phyloP scores from a whole-genome alignment of 257 asterid genomes.

The Mentha longifolia region DNA sequence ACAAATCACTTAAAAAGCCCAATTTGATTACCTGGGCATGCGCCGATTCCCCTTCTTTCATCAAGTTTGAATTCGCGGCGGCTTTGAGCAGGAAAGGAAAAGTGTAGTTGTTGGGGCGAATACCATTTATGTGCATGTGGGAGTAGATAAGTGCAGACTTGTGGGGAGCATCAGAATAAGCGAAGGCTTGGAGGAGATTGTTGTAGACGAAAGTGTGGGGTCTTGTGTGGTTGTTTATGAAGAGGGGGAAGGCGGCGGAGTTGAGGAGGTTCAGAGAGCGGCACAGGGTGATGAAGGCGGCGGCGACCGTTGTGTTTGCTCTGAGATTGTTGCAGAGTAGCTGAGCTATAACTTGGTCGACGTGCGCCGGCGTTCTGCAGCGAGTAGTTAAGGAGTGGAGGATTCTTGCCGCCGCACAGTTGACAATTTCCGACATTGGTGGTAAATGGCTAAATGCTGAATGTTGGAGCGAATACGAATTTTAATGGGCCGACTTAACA shows the following conservation, averaged over 20 bases:
- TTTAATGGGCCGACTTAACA: too few species aligned
- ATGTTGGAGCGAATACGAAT: not conserved
- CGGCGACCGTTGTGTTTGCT: conserved; percentile 55
- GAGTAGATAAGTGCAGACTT: conserved; percentile 44
- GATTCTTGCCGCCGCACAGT: conserved; percentile 31
- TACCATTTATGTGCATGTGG: conserved; percentile 47
- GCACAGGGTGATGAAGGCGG: conserved; percentile 56
- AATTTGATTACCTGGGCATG: conserved; percentile 54
- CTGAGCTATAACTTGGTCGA: conserved; percentile 66
- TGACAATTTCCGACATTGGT: conserved; percentile 29
- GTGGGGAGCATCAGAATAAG: conserved; percentile 51
- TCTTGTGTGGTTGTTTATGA: conserved; percentile 40
- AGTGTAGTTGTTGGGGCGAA: conserved; percentile 54
- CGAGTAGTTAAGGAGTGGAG: conserved; percentile 33
- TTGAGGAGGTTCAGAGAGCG: conserved; percentile 50
- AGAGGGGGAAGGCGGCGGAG: conserved; percentile 61
- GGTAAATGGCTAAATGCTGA: not conserved
- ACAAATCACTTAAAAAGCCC: conserved; percentile 55
- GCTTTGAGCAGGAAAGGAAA: conserved; percentile 71
- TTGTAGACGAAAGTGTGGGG: conserved; percentile 73
- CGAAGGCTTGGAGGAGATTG: conserved; percentile 60
- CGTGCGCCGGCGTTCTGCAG: conserved; percentile 42
- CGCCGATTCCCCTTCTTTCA: conserved; percentile 47
- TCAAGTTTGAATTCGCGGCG: conserved; percentile 50
- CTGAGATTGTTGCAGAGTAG: conserved; percentile 51